Percentiles rank a stretch among this genome's conserved stretches.
These are phyloP conservation scores for Chaetomiaceae sp. DNA, from an alignment of 2,329 filamentous ascomycete genomes.

Conservation along the genomic window DNA sequence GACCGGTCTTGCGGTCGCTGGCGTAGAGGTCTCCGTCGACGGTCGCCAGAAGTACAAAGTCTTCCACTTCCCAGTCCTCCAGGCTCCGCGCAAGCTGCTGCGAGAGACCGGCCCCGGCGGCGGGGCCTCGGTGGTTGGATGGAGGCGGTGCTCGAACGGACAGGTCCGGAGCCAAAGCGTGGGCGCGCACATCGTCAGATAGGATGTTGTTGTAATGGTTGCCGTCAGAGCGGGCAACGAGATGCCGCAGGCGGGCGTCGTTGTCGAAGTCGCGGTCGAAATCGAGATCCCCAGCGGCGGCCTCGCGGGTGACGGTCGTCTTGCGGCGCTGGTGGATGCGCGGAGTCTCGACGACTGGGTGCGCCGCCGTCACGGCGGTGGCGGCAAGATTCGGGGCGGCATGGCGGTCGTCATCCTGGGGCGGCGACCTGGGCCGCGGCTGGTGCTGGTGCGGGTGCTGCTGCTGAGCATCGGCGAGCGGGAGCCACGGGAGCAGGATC, in stretches of 20 bases:
- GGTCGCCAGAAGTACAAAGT: slow-evolving; percentile 99
- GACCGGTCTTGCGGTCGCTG: slow-evolving; percentile 78
- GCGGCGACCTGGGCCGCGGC: slow-evolving; percentile 17
- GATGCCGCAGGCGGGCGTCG: slow-evolving; percentile 4
- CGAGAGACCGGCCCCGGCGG: slow-evolving; percentile 57
- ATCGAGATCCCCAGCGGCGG: no score
- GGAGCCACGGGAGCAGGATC: slow-evolving; percentile 49
- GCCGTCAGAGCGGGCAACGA: slow-evolving; percentile 1
- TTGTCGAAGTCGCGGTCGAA: no score
- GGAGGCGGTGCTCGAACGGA: slow-evolving; percentile 88
- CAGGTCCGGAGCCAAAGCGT: slow-evolving; percentile 89
- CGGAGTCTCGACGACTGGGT: slow-evolving; percentile 23
- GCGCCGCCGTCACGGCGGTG: slow-evolving; percentile 22
- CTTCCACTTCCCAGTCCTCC: slow-evolving; percentile 99
- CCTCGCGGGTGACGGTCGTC: slow-evolving; percentile 20
- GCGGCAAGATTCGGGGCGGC: slow-evolving; percentile 16
- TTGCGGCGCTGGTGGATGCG: slow-evolving; percentile 25
- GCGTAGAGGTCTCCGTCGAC: slow-evolving; percentile 96
- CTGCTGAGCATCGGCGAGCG: slow-evolving; percentile 58
- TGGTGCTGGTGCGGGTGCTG: slow-evolving; percentile 41
- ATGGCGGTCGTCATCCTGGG: slow-evolving; percentile 21
- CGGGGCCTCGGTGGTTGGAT: slow-evolving; percentile 59
- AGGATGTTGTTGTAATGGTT: slow-evolving; percentile 31
- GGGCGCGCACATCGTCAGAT: slow-evolving; percentile 79
- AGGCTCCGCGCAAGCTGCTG: slow-evolving; percentile 94